Evolutionary conservation across 306 rosid species (phyloP), one percentile per base, ranked within the genome.

Genomic region (Comarum palustre): DNA sequence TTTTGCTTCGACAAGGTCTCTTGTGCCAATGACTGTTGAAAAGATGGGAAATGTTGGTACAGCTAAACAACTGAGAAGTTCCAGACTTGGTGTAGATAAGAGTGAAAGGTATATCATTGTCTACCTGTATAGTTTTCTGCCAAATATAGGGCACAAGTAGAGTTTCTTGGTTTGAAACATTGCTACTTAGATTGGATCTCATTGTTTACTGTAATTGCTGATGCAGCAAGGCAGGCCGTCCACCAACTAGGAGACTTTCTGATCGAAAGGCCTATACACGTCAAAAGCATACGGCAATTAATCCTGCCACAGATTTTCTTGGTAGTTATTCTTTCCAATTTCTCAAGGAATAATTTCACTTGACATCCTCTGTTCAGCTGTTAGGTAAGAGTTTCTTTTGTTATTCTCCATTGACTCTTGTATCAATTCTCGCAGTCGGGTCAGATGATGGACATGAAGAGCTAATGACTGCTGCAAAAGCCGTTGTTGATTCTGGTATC

Each of bases 221-320:
- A 75, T 81, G 84, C 97, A 95, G 99, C 89, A 92, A 90, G 87
- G 89, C 89, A 55, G 99, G 99, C 71, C 99, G 99, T 82, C 99
- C 99, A 46, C 97, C 96, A 79, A 88, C 95, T 52, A 88, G 97
- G 82, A 92, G 90, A 82, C 92, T 90, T 55, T 88, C 97, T 75
- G 97, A 92, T 76, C 96, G 99, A 31, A 95, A 90, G 80, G 86
- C 97, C 19, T 91, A 91, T 77, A 84, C 94, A 68, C 96, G 99
- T 75, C 97, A 91, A 82, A 94, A 94, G 81, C 90, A 87, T 81
- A 74, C 92, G 74, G 82, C 89, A 36, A 72, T 83, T 17, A 91
- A 84, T 79, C 77, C 87, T 69, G 84, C 89, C 25, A 76, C 95
- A 74, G 99, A 94, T 79, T 87, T 91, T 88, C 87, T 83, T 25